Evolutionary conservation across 2,329 filamentous ascomycete genomes (phyloP), one percentile per base, ranked within the genome.

Genomic region (Colletotrichum tropicicola): DNA sequence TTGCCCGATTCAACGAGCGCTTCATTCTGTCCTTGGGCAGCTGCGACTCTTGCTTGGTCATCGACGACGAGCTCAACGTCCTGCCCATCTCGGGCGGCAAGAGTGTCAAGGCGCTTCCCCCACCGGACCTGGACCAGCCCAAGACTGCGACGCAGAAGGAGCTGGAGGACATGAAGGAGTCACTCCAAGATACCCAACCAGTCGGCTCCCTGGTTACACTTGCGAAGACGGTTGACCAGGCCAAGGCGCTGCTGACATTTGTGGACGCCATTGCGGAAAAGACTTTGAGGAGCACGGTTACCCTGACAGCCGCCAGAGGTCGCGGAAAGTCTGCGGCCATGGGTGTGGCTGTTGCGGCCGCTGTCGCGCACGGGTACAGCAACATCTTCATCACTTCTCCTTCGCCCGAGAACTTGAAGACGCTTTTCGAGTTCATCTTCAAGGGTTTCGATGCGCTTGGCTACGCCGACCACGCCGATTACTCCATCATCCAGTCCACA

Each of bases 351-450:
- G 92, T 99, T 44, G 96, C 96, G 4, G 94, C 96, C 3, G 97
- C 97, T 2, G 88, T 99, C 45, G 95, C 96, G 1, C 92, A 98
- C 75, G 96, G 96, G 25, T 99, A 99, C 80, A 97, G 94, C 83
- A 99, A 99, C 78, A 97, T 99, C 73, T 99, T 99, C 80, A 97
- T 99, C 75, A 99, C 96, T 2, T 98, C 95, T 1, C 95, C 95
- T 0, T 98, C 93, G 66, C 96, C 96, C 0, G 97, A 99, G 80
- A 99, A 99, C 80, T 85, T 99, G 85, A 99, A 98, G 82, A 99
- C 96, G 0, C 84, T 99, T 7, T 99, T 99, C 75, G 94, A 99
- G 73, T 99, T 99, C 73, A 88, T 99, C 17, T 98, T 99, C 85
- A 98, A 98, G 78, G 96, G 94, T 0, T 99, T 99, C 72, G 96